These are phyloP conservation scores for Herpetomonas samuelpessoai DNA, from an alignment of 208 protist species.

Conservation along the genomic window DNA sequence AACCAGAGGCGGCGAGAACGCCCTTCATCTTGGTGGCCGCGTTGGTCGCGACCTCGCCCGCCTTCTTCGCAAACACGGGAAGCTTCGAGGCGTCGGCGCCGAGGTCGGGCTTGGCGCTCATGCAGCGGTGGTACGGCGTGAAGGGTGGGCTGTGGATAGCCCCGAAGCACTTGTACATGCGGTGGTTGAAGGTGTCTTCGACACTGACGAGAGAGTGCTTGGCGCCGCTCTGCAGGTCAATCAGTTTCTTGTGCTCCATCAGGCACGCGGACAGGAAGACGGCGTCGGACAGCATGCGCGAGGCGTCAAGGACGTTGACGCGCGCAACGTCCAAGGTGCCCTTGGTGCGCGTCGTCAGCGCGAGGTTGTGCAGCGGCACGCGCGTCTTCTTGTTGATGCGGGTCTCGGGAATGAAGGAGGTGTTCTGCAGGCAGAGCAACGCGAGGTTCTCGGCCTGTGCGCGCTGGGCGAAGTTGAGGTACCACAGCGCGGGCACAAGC, in stretches of 20 bases:
- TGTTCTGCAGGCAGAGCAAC: constrained; percentile 49
- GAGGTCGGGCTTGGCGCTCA: constrained; percentile 47
- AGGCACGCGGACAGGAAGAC: constrained; percentile 63
- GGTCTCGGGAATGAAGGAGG: constrained; percentile 60
- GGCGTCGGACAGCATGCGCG: constrained; percentile 62
- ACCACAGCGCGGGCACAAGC: constrained; percentile 73
- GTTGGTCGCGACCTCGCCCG: constrained; percentile 38
- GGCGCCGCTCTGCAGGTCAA: constrained; percentile 52
- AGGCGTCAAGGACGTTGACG: constrained; percentile 48
- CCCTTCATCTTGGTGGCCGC: constrained; percentile 54
- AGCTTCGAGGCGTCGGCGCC: constrained; percentile 27
- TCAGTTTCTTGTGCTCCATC: constrained; percentile 69
- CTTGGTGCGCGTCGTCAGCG: constrained; percentile 56
- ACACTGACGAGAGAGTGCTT: constrained; percentile 54
- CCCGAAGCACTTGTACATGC: constrained; percentile 64
- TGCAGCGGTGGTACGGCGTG: constrained; percentile 64
- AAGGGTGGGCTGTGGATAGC: constrained; percentile 68
- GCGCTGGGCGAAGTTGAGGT: constrained; percentile 67
- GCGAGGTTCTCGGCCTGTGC: constrained; percentile 69
- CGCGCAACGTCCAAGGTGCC: constrained; percentile 35
- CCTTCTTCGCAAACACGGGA: constrained; percentile 47
- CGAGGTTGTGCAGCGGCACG: constrained; percentile 76
- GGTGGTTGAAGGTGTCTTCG: constrained; percentile 81
- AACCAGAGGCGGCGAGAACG: constrained; percentile 18
- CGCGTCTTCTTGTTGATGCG: constrained; percentile 78